Percentiles rank a stretch among this genome's conserved stretches.
Conservation (phyloP, 2,329 filamentous ascomycete genomes). For the Lasiodiplodia sp. region DNA sequence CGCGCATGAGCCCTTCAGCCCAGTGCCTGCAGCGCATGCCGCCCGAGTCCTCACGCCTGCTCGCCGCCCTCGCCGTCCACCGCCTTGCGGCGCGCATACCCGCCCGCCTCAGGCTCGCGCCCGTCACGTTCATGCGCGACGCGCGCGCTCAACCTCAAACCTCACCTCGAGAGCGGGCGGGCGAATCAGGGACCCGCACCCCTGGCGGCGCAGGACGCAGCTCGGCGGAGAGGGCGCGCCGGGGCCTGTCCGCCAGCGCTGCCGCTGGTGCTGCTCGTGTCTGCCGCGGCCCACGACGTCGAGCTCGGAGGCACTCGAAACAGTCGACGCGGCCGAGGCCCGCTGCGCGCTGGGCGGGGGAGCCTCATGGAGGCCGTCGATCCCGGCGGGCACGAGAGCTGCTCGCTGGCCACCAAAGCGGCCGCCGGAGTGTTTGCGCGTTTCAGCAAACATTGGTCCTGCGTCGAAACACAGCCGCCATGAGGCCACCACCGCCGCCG, state of each 20-base stretch:
- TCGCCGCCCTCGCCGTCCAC: neutral
- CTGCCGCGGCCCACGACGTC: conserved; percentile 16
- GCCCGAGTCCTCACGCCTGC: neutral
- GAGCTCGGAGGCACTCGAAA: conserved; percentile 20
- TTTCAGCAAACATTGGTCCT: conserved; percentile 15
- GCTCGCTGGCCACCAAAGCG: conserved; percentile 10
- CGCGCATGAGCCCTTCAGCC: neutral
- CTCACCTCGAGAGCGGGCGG: neutral
- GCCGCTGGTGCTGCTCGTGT: conserved; percentile 15
- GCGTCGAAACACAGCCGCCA: conserved; percentile 13
- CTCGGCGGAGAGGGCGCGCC: conserved; percentile 13
- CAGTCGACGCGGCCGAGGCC: conserved; percentile 25
- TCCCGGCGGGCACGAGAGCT: conserved; percentile 2
- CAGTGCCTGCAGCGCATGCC: neutral
- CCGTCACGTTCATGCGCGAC: conserved; percentile 7
- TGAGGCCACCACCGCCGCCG: neutral
- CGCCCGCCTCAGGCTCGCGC: neutral
- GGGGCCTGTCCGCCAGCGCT: conserved; percentile 7
- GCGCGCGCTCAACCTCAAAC: conserved; percentile 18
- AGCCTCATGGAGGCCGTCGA: conserved; percentile 18
- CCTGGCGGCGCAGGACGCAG: conserved; percentile 14
- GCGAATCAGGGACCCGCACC: conserved; percentile 5
- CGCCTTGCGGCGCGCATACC: neutral
- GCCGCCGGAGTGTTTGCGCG: conserved; percentile 19
- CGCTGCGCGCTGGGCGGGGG: conserved; percentile 20